A percentile compares a stretch with the other conserved stretches of the same genome.
These are phyloP conservation scores for Niveomyces coronatus DNA, from an alignment of 2,329 filamentous ascomycete genomes.

Conservation along the genomic window DNA sequence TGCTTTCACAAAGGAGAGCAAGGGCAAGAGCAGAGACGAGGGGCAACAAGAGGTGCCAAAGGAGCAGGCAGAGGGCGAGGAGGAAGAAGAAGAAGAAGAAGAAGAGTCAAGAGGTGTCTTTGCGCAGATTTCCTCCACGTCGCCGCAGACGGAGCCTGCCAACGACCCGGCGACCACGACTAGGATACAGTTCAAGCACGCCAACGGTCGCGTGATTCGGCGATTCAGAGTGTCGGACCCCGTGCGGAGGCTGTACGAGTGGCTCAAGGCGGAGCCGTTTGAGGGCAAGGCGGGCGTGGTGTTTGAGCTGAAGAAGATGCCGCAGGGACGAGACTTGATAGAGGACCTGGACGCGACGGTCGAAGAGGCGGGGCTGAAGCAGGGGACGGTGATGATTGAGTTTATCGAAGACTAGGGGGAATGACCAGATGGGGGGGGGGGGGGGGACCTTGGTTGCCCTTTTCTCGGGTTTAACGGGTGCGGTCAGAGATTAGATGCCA, in stretches of 20 bases:
- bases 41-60: conserved; percentile 30
- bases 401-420: conserved; percentile 50
- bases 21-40: conserved; percentile 32
- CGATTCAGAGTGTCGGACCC: conserved; percentile 69
- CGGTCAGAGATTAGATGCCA: no score
- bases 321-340: conserved; percentile 69
- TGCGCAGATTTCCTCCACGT: conserved; percentile 57
- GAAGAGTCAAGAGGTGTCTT: conserved; percentile 41
- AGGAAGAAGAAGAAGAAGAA: conserved; percentile 26
- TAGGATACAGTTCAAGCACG: conserved; percentile 85
- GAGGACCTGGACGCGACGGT: conserved; percentile 64
- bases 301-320: conserved; percentile 83
- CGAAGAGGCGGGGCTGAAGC: conserved; percentile 74
- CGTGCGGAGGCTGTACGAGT: conserved; percentile 84
- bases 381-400: conserved; percentile 92
- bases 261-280: conserved; percentile 82
- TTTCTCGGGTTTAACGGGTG: no score
- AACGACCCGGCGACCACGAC: conserved; percentile 63
- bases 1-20: conserved; percentile 63
- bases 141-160: conserved; percentile 68
- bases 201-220: conserved; percentile 74
- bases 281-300: conserved; percentile 66
- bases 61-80: conserved; percentile 39
- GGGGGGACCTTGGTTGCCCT: no score
- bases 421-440: background rate